Conservation (phyloP, 352 stramenopile species). For the Plasmopara halstedii region DNA sequence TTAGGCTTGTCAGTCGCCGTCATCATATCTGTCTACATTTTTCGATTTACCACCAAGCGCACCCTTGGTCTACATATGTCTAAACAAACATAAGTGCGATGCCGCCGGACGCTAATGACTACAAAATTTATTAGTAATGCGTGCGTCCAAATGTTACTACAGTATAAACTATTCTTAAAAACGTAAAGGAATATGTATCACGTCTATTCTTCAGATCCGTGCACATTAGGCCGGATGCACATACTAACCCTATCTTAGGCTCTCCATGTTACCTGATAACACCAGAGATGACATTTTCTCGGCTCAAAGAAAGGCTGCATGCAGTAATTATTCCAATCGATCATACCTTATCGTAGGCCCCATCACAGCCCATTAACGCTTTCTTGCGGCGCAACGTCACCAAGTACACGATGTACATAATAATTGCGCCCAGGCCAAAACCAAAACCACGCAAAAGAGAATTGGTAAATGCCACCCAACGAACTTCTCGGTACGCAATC, state of each 20-base stretch:
- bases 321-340: neutral
- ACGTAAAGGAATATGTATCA: no score
- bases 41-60: constrained; percentile 43
- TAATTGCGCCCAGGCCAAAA: constrained; percentile 67
- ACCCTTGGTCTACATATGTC: constrained; percentile 9
- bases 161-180: no score
- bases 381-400: constrained; percentile 51
- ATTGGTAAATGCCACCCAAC: constrained; percentile 76
- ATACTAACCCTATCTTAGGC: neutral
- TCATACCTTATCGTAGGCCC: constrained; percentile 77
- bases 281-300: neutral
- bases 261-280: no score
- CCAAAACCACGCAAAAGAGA: constrained; percentile 68
- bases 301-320: neutral
- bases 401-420: constrained; percentile 78
- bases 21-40: constrained; percentile 49
- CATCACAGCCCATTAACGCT: constrained; percentile 21
- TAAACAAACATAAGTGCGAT: constrained; percentile 25
- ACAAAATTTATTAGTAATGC: no score
- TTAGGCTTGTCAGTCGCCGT: constrained; percentile 40
- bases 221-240: constrained; percentile 19
- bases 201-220: constrained; percentile 30
- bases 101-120: no score
- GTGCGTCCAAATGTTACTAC: no score
- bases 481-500: constrained; percentile 70